Evolutionary conservation across 2,329 filamentous ascomycete species (phyloP).

Genomic region (Coniochaeta pulveracea): DNA sequence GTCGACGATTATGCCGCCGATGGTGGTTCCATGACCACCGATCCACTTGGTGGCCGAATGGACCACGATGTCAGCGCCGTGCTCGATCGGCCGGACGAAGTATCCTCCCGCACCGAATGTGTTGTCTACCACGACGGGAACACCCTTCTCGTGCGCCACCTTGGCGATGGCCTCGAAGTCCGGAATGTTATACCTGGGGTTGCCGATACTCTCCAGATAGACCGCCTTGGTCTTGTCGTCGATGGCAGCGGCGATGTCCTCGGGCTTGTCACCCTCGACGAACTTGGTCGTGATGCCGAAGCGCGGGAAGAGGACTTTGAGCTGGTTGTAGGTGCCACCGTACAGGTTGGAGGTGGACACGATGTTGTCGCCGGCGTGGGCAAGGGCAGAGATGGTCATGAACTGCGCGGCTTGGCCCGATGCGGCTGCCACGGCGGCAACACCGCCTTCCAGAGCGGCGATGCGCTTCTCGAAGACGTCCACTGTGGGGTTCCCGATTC

Average conservation of each 20-base stretch:
- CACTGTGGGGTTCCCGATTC: slow-evolving; percentile 93
- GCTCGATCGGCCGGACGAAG: slow-evolving; percentile 75
- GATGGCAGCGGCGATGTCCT: slow-evolving; percentile 71
- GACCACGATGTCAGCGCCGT: slow-evolving; percentile 87
- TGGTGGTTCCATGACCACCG: slow-evolving; percentile 86
- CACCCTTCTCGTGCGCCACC: slow-evolving; percentile 58
- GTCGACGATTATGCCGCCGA: slow-evolving; percentile 78
- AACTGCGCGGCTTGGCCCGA: slow-evolving; percentile 91
- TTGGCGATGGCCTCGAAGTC: slow-evolving; percentile 82
- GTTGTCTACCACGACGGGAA: slow-evolving; percentile 68
- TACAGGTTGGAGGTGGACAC: slow-evolving; percentile 84
- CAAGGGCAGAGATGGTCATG: slow-evolving; percentile 77
- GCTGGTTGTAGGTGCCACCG: slow-evolving; percentile 93
- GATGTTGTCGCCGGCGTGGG: slow-evolving; percentile 84
- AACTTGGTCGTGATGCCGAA: slow-evolving; percentile 85
- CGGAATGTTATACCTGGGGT: slow-evolving; percentile 86
- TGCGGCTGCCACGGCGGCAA: slow-evolving; percentile 71
- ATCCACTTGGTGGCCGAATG: slow-evolving; percentile 98
- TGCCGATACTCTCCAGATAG: slow-evolving; percentile 87
- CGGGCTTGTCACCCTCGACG: slow-evolving; percentile 65
- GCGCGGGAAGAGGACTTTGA: slow-evolving; percentile 84
- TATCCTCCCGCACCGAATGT: slow-evolving; percentile 91
- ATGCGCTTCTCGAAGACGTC: slow-evolving; percentile 96
- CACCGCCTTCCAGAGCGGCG: slow-evolving; percentile 87
- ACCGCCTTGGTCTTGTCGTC: slow-evolving; percentile 91